Evolutionary conservation across 2,329 filamentous ascomycete species (phyloP), one percentile per base, ranked within the genome.

Genomic region (Phyllosticta capitalensis): DNA sequence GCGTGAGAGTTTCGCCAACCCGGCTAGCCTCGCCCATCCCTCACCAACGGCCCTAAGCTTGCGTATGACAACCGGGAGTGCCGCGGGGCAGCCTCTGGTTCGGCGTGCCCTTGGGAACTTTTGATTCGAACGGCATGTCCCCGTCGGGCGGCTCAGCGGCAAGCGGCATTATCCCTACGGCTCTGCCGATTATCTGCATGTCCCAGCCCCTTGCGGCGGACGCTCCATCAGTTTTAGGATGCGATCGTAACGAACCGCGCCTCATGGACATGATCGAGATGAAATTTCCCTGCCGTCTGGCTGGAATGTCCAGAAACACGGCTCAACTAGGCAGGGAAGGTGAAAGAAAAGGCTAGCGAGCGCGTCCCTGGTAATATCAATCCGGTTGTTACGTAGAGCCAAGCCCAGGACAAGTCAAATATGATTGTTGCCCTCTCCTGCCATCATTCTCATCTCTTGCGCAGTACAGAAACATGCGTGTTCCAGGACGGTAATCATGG

Each of bases 161-260:
- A 45, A 45, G 5, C 5, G 38, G 38, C 38, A 45, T 45, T 45
- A 45, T 45, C 38, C 38, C 38, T 45, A 45, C 52, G n/a, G 30
- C 53, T 21, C 10, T 24, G 38, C 51, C 24, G 52, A 19, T 19
- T 45, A 20, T 26, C 52, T 54, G 52, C 38, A 19, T n/a, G 38
- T 45, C 17, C 38, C 38, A 45, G 38, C 20, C 52, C 52, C 52
- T 24, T 6, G 51, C 51, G 52, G 14, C 38, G 56, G 22, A 33
- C 51, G 54, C 54, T 45, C 9, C 24, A 50, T 22, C 56, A 54
- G 51, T 59, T 59, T 59, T 50, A n/a, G 4, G 52, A 54, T 33
- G 7, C 56, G 56, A 59, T 59, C 56, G 56, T 54, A 54, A 54
- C n/a, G 33, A 59, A 54, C 48, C 38, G 38, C 52, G 52, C 56